phyloP scores from a whole-genome alignment of 257 asterid genomes.

The Salvia splendens region DNA sequence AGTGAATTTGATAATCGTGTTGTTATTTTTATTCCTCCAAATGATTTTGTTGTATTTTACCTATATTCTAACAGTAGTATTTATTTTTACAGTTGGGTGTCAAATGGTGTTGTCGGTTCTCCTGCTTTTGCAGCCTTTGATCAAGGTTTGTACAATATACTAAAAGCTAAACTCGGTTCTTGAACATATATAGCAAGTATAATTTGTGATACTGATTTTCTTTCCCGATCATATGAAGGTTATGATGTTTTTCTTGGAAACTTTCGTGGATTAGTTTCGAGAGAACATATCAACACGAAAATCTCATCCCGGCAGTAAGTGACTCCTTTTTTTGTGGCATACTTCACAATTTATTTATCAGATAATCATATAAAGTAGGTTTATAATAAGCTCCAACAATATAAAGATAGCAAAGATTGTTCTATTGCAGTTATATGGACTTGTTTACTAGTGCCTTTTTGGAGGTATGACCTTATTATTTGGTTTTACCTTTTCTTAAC shows the following conservation, averaged over 20 bases:
- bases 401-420: too few species aligned
- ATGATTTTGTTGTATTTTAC: slow-evolving; percentile 25
- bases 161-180: slow-evolving; percentile 12
- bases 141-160: slow-evolving; percentile 67
- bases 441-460: background rate
- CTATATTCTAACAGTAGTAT: slow-evolving; percentile 19
- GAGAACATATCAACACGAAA: slow-evolving; percentile 77
- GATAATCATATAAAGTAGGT: background rate
- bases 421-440: background rate
- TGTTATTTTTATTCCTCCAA: slow-evolving; percentile 21
- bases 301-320: slow-evolving; percentile 87
- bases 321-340: slow-evolving; percentile 12
- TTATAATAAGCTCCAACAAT: background rate
- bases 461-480: background rate
- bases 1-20: slow-evolving; percentile 19
- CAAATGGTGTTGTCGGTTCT: slow-evolving; percentile 96
- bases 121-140: slow-evolving; percentile 99
- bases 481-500: background rate
- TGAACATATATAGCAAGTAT: slow-evolving; percentile 5
- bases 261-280: slow-evolving; percentile 89
- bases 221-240: slow-evolving; percentile 53
- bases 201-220: slow-evolving; percentile 14
- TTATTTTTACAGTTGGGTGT: slow-evolving; percentile 75
- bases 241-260: slow-evolving; percentile 97
- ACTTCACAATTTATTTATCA: slow-evolving; percentile 1